Base-by-base conservation (phyloP, 1,284 basidiomycete species). In the Heterobasidion occidentale region DNA sequence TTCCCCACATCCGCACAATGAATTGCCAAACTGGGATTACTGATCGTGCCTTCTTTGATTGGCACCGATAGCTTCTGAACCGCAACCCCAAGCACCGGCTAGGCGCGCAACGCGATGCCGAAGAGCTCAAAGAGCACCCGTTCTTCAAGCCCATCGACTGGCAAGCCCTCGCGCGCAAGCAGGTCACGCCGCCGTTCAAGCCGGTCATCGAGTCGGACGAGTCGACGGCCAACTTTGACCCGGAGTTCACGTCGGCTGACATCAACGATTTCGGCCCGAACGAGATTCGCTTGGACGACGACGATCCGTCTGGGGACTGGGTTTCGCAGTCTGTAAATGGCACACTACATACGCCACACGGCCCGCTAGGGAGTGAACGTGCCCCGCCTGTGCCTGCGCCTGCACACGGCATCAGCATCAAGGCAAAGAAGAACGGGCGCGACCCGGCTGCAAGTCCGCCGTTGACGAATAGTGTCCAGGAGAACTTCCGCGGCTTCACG, bases 131-230 rank as follows among this genome's bases (percentile, higher is more conserved):
- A 70, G 93, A 93, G 65, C 97, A 99, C 67, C 76, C 93, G 1
- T 99, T 99, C 77, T 99, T 99, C 80, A 82, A 84, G 65, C 74
- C 78, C 48, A 95, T 99, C 66, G 94, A 98, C 72, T 98, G 94
- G 92, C 76, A 80, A 47, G 84, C 89, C 3, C 82, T 99, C 35
- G 83, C 88, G 48, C 81, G 80, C 63, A 97, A 98, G 71, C 92
- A 97, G 68, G 86, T 96, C 52, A 93, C 94, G 0, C 97, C 97
- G 2, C 95, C 95, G 1, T 99, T 99, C 80, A 99, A 98, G 71
- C 97, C 97, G 14, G 81, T 90, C 59, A 95, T 99, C 62, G 96
- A 98, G 70, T 97, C 94, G 33, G 97, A 99, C 77, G 97, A 99
- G 73, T 94, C 90, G 27, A 94, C 94, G 36, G 88, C 89, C 63